phyloP scores from a whole-genome alignment of 2,329 filamentous ascomycete species.

The Colletotrichum tropicale region DNA sequence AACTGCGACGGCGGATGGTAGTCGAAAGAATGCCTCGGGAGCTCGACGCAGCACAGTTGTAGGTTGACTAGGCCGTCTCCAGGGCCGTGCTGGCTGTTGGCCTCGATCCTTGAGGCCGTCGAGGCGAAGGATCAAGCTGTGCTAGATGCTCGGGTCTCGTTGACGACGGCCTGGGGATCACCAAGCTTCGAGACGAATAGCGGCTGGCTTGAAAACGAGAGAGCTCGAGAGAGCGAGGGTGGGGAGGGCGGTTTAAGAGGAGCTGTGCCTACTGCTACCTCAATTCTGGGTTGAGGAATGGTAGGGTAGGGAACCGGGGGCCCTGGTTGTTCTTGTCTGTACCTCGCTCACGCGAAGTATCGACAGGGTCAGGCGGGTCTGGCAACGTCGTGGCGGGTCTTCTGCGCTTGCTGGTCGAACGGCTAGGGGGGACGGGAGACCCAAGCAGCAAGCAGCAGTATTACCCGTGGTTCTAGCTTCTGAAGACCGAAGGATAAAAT shows the following conservation, averaged over 20 bases:
- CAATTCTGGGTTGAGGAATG: conserved; percentile 1
- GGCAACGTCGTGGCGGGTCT: conserved; percentile 2
- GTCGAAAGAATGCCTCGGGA: conserved; percentile 27
- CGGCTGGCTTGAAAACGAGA: conserved; percentile 21
- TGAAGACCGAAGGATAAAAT: neutral
- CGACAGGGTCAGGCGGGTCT: conserved; percentile 8
- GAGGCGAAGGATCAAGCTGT: conserved; percentile 16
- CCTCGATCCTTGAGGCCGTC: conserved; percentile 10
- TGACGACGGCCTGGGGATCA: conserved; percentile 23
- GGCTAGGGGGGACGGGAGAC: neutral
- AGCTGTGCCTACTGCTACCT: conserved; percentile 23
- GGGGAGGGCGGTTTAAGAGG: conserved; percentile 36
- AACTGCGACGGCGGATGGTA: neutral
- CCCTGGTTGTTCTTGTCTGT: neutral
- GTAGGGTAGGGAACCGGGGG: conserved; percentile 21
- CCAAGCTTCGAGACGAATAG: conserved; percentile 27
- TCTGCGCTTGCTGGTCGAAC: conserved; percentile 2
- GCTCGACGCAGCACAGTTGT: conserved; percentile 17
- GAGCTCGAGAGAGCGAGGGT: conserved; percentile 26
- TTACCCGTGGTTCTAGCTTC: neutral
- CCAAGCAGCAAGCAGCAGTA: neutral
- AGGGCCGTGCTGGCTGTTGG: neutral
- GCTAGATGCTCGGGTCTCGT: conserved; percentile 24
- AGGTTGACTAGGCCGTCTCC: neutral
- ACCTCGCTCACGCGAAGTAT: conserved; percentile 16